Conservation (phyloP, 805 yeast species). For the Ogataea degrootiae region DNA sequence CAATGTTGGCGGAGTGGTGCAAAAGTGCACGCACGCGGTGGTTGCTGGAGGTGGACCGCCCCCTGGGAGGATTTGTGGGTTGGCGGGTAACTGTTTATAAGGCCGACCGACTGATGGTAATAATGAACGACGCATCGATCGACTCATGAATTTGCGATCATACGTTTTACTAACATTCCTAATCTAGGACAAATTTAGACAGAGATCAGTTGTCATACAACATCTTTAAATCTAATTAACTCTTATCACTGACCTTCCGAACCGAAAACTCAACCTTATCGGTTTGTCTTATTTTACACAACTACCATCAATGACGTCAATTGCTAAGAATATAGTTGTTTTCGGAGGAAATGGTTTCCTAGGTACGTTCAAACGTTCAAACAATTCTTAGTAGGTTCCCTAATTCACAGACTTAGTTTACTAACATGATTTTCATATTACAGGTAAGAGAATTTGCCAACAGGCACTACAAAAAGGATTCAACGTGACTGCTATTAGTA, state of each 20-base stretch:
- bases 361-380: conserved; percentile 31
- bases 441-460: conserved; percentile 65
- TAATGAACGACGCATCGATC: neutral
- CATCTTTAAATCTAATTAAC: too few species aligned
- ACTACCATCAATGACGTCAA: conserved; percentile 4
- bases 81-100: neutral
- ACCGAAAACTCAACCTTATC: neutral
- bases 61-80: neutral
- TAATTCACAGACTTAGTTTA: neutral
- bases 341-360: conserved; percentile 89
- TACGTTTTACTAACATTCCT: too few species aligned
- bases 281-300: too few species aligned
- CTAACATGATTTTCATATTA: neutral
- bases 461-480: conserved; percentile 58
- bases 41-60: neutral
- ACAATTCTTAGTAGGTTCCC: too few species aligned
- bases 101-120: neutral
- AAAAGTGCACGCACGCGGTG: neutral
- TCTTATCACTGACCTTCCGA: too few species aligned
- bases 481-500: conserved; percentile 55
- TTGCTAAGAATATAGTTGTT: conserved; percentile 40
- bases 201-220: too few species aligned
- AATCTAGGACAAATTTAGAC: too few species aligned
- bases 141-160: neutral
- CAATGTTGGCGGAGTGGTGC: too few species aligned